These are phyloP conservation scores for Rhizophlyctis rosea DNA, from an alignment of 192 early-diverging fungal genomes.

Conservation along the genomic window DNA sequence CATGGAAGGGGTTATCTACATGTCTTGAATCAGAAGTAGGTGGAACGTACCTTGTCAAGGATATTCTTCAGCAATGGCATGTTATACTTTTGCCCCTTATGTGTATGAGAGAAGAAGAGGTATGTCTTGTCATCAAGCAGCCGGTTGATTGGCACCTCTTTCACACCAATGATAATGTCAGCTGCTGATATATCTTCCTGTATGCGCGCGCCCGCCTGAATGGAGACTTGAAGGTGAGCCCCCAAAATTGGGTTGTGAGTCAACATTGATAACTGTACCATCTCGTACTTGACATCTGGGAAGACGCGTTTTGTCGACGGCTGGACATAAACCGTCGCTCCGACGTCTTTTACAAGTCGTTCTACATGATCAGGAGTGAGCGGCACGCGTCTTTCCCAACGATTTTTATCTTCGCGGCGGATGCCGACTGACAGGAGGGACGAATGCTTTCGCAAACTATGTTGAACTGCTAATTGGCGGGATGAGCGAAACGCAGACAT, in stretches of 20 bases:
- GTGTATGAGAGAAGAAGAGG: constrained; percentile 94
- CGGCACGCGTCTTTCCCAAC: constrained; percentile 93
- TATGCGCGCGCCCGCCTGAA: constrained; percentile 75
- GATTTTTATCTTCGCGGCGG: constrained; percentile 93
- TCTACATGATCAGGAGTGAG: constrained; percentile 84
- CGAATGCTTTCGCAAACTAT: too few species aligned
- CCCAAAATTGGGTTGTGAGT: neutral
- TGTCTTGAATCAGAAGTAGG: too few species aligned
- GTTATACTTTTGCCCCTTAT: constrained; percentile 94
- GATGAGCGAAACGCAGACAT: too few species aligned
- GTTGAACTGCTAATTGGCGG: too few species aligned
- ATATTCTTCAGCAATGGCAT: constrained; percentile 85
- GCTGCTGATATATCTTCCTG: constrained; percentile 83
- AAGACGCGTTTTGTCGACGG: constrained; percentile 91
- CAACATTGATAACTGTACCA: constrained; percentile 42
- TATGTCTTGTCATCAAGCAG: constrained; percentile 88
- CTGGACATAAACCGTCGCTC: constrained; percentile 82
- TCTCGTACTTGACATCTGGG: constrained; percentile 75
- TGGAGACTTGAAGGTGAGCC: neutral
- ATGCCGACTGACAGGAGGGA: constrained; percentile 64
- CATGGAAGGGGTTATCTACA: neutral
- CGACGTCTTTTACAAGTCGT: constrained; percentile 73
- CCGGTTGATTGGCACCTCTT: constrained; percentile 84
- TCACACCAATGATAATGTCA: constrained; percentile 93
- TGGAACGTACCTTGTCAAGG: constrained; percentile 81